Percentiles rank a stretch among this genome's conserved stretches.
phyloP scores from a whole-genome alignment of 2,329 filamentous ascomycete genomes.

The Calonectria pteridis region DNA sequence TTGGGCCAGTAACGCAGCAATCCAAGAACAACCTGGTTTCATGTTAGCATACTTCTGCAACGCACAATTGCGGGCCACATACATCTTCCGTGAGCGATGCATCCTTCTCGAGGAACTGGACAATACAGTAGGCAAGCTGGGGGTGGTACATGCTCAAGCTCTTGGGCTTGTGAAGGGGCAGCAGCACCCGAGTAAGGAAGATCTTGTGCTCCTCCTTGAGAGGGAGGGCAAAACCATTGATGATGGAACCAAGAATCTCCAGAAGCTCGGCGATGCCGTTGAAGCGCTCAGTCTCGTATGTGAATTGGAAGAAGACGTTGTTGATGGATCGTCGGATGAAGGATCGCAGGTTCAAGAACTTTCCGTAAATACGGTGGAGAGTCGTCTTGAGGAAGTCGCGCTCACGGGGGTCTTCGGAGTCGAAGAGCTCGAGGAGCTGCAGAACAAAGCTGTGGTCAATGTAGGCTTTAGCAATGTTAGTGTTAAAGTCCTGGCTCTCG shows the following conservation, averaged over 20 bases:
- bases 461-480: constrained; percentile 98
- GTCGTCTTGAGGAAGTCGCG: constrained; percentile 98
- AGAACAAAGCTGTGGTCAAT: constrained; percentile 99
- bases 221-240: constrained; percentile 97
- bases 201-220: constrained; percentile 99
- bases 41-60: constrained; percentile 26
- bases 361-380: constrained; percentile 96
- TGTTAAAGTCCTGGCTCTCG: constrained; percentile 99
- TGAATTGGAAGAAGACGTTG: constrained; percentile 99
- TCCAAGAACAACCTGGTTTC: constrained; percentile 85
- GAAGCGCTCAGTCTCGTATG: constrained; percentile 98
- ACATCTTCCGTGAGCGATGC: constrained; percentile 97
- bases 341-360: constrained; percentile 96
- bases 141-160: constrained; percentile 99
- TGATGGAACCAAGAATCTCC: constrained; percentile 97
- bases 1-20: constrained; percentile 98
- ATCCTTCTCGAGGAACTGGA: constrained; percentile 98
- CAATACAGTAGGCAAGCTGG: constrained; percentile 97
- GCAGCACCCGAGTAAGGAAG: constrained; percentile 91
- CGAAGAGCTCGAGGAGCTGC: constrained; percentile 96
- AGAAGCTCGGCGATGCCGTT: constrained; percentile 97
- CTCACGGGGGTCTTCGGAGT: constrained; percentile 97
- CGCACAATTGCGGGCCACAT: constrained; percentile 28
- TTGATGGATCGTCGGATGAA: constrained; percentile 99
- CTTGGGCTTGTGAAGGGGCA: constrained; percentile 98